Evolutionary conservation across 2,329 filamentous ascomycete species (phyloP).

Genomic region (Shiraia sp.): DNA sequence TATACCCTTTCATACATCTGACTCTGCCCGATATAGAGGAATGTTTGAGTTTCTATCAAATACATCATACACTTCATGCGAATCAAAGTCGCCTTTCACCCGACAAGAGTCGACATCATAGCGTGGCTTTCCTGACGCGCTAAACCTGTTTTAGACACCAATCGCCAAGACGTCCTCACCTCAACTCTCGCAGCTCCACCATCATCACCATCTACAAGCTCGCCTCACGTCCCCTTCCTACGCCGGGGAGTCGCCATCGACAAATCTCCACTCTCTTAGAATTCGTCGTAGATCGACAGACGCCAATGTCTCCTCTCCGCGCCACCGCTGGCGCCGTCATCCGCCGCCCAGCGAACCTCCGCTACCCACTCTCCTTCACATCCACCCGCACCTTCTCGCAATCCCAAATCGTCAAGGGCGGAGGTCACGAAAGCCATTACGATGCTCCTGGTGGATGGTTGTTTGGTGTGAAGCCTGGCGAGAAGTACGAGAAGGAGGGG

Average conservation of each 20-base stretch:
- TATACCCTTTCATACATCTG: too few species aligned
- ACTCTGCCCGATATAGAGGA: too few species aligned
- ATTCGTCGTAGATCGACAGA: constrained; percentile 1
- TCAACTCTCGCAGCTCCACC: constrained; percentile 6
- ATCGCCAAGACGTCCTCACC: constrained; percentile 14
- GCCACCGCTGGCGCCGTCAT: constrained; percentile 19
- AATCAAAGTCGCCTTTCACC: constrained; percentile 5
- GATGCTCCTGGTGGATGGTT: constrained; percentile 91
- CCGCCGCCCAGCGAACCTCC: constrained; percentile 21
- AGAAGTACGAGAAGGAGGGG: constrained; percentile 94
- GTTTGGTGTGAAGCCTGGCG: constrained; percentile 89
- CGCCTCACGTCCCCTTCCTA: constrained; percentile 3
- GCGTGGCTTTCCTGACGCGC: constrained; percentile 4
- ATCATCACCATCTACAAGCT: constrained; percentile 6
- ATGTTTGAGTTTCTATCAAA: too few species aligned
- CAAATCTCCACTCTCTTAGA: constrained; percentile 4
- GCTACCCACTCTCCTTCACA: constrained; percentile 12
- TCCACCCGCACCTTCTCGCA: constrained; percentile 29
- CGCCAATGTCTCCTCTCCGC: constrained; percentile 33
- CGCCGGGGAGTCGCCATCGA: not conserved
- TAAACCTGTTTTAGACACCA: constrained; percentile 16
- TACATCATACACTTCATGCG: too few species aligned
- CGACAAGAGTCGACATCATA: not conserved
- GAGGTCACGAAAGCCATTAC: constrained; percentile 73
- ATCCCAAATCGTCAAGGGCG: constrained; percentile 17